Percentiles rank a stretch among this genome's conserved stretches.
Evolutionary conservation across 2,329 filamentous ascomycete genomes (phyloP).

Genomic region (Microcyclospora tardicrescens): DNA sequence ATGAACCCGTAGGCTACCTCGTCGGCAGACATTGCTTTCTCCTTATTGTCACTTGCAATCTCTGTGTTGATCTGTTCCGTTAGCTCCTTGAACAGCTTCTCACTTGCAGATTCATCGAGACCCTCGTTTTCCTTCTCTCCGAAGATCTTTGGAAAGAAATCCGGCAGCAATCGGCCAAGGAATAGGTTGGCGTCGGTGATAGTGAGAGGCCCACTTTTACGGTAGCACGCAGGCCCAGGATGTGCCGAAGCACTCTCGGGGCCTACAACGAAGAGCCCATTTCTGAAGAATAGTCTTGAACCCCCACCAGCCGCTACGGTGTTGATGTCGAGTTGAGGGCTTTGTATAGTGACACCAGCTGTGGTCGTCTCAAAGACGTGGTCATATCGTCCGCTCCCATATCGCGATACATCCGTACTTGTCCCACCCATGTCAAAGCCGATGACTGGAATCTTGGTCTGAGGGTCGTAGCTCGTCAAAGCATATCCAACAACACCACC

Average conservation of each 20-base stretch:
- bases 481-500: conserved; percentile 89
- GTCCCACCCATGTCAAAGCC: conserved; percentile 96
- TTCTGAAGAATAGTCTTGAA: conserved; percentile 72
- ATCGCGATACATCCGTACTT: conserved; percentile 80
- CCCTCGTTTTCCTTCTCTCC: conserved; percentile 76
- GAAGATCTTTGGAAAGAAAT: conserved; percentile 93
- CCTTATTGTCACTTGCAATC: conserved; percentile 44
- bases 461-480: conserved; percentile 73
- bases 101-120: conserved; percentile 62
- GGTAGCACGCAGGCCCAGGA: conserved; percentile 80
- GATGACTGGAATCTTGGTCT: conserved; percentile 74
- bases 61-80: conserved; percentile 68
- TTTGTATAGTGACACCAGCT: conserved; percentile 86
- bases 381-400: conserved; percentile 66
- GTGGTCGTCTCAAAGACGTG: conserved; percentile 92
- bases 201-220: conserved; percentile 76
- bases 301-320: conserved; percentile 87
- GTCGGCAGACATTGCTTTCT: conserved; percentile 58
- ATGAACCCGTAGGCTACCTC: conserved; percentile 84
- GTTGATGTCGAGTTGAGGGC: conserved; percentile 86
- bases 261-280: conserved; percentile 80
- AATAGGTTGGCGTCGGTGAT: conserved; percentile 91
- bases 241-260: conserved; percentile 82
- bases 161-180: conserved; percentile 69
- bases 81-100: conserved; percentile 61